phyloP scores from a whole-genome alignment of 1,284 basidiomycete genomes.

The Boletus mariae region DNA sequence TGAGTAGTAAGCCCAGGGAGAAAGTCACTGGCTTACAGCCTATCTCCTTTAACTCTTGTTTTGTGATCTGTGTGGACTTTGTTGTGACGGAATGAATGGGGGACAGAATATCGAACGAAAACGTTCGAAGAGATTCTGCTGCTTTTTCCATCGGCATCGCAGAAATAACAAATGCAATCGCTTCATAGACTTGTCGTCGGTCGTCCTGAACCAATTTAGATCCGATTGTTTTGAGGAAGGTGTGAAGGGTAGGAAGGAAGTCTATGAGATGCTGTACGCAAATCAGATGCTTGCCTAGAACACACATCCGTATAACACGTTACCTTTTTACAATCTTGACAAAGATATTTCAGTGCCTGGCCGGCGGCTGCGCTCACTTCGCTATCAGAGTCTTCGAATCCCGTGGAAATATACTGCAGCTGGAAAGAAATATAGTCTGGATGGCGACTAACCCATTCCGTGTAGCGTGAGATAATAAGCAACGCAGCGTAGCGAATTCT shows the following conservation, averaged over 20 bases:
- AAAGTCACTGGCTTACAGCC: constrained; percentile 48
- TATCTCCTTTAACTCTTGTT: constrained; percentile 59
- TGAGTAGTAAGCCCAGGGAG: not conserved
- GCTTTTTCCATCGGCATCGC: constrained; percentile 87
- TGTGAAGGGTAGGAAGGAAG: constrained; percentile 88
- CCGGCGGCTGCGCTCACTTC: constrained; percentile 94
- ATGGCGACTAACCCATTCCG: constrained; percentile 93
- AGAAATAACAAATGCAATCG: constrained; percentile 92
- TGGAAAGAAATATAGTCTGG: constrained; percentile 85
- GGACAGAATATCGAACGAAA: constrained; percentile 70
- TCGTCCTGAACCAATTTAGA: constrained; percentile 83
- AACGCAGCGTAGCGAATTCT: constrained; percentile 93
- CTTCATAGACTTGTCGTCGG: constrained; percentile 88
- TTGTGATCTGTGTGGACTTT: constrained; percentile 50
- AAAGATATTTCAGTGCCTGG: constrained; percentile 94
- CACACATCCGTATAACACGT: constrained; percentile 5
- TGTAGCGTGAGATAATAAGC: constrained; percentile 93
- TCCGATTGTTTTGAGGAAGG: constrained; percentile 80
- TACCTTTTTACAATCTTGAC: constrained; percentile 92
- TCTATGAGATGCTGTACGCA: constrained; percentile 76
- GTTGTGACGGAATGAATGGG: constrained; percentile 63
- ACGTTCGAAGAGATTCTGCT: constrained; percentile 80
- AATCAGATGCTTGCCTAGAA: constrained; percentile 2
- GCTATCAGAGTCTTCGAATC: constrained; percentile 77
- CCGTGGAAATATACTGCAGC: constrained; percentile 88